Evolutionary conservation across 345 rosid species (phyloP), one percentile per base, ranked within the genome.

Genomic region (Populus simonii): DNA sequence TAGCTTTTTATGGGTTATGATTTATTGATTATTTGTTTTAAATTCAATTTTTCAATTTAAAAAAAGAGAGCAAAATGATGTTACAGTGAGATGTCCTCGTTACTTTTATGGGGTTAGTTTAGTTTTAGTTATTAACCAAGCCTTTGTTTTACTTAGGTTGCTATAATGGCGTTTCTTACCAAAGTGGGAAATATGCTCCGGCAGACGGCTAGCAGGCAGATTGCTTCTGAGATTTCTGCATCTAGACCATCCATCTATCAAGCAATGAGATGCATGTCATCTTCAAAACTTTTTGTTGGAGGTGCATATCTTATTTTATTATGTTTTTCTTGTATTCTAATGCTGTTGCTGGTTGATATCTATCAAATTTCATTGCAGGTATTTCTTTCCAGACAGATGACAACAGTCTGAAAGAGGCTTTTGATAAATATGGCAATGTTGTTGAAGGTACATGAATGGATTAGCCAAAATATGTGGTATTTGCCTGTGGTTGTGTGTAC

Each of bases 261-360:
- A 82, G 90, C 89, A 2, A 73, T 91, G 63, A 75, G 99, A 80
- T 87, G 85, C 87, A 90, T 96, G 93, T 96, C 98, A 39, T 79
- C 88, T 59, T 88, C 96, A 11, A 93, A 93, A 81, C 57, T 96
- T 66, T 96, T 96, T 43, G 47, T 96, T 9, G 99, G 98, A 89
- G 99, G 99, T 93, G 80, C 61, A 27, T 41, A 69, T 59, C 6
- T 27, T 36, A n/a, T 1, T 43, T 15, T 11, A 12, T 22, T 18
- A 25, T 16, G 4, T 72, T 25, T 45, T 59, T 20, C 17, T 72
- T 38, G 38, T 39, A 22, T 27, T 38, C 18, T 16, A n/a, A 13
- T 73, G 27, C 45, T 12, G 65, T 11, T 65, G 20, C 1, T 67
- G 25, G n/a, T 45, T 67, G 25, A 39, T 45, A 59, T 25, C 63